Evolutionary conservation across 768 basidiomycete genomes (phyloP).

Genomic region (Suillus cothurnatus): DNA sequence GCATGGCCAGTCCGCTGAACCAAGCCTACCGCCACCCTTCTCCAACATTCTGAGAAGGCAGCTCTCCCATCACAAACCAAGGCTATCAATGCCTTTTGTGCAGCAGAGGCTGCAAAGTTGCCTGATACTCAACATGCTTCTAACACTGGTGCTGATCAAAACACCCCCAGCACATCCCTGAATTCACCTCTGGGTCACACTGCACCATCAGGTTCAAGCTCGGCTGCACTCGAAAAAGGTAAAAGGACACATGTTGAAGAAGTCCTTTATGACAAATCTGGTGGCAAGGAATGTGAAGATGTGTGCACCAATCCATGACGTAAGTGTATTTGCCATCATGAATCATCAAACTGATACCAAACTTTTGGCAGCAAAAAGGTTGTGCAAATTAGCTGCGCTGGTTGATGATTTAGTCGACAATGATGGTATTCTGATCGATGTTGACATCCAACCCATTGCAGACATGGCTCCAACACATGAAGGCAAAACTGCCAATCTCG

Average conservation of each 20-base stretch:
- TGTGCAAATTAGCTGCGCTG: neutral
- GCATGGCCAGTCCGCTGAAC: no score
- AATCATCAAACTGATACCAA: neutral
- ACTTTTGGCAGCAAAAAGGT: neutral
- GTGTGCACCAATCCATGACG: neutral
- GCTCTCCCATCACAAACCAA: no score
- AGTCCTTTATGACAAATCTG: neutral
- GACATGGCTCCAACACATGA: neutral
- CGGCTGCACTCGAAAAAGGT: neutral
- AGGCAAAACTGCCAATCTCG: neutral
- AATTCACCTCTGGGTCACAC: no score
- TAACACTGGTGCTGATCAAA: no score
- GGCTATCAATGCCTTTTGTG: no score
- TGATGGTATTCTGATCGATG: constrained; percentile 16
- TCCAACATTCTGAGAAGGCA: no score
- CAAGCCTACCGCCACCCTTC: no score
- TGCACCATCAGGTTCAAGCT: neutral
- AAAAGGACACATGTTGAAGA: neutral
- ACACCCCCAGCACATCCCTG: no score
- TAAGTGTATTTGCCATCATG: neutral
- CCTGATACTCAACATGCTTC: no score
- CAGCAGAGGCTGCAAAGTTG: no score
- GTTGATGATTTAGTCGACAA: constrained; percentile 7
- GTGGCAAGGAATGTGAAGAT: neutral
- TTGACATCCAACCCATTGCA: constrained; percentile 10